Percentiles rank a stretch among this genome's conserved stretches.
Conservation (phyloP, 345 rosid species). For the Sisymbrium altissimum region DNA sequence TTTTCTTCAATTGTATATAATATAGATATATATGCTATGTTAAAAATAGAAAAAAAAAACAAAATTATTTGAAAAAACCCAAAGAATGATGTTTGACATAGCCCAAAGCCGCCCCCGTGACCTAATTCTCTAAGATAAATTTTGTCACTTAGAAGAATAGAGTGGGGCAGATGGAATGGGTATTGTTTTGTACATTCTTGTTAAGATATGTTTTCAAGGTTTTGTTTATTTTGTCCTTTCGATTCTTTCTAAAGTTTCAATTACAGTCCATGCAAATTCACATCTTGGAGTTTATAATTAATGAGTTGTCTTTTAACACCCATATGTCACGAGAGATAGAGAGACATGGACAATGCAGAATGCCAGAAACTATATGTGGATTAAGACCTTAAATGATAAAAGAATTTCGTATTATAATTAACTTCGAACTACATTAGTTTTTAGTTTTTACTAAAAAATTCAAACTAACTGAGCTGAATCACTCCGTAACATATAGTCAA, state of each 20-base stretch:
- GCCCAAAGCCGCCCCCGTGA: conserved; percentile 32
- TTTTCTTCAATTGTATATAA: neutral
- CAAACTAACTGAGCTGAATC: neutral
- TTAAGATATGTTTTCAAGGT: conserved; percentile 16
- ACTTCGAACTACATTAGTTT: neutral
- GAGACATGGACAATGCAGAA: neutral
- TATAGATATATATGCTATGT: neutral
- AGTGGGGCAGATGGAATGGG: conserved; percentile 35
- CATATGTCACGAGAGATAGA: neutral
- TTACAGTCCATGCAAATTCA: conserved; percentile 23
- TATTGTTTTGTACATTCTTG: conserved; percentile 32
- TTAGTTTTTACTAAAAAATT: neutral
- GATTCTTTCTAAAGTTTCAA: conserved; percentile 1
- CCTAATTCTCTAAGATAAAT: conserved; percentile 26
- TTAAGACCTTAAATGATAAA: neutral
- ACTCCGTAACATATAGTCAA: neutral
- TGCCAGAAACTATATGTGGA: neutral
- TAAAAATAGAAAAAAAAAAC: neutral
- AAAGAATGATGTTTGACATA: conserved; percentile 24
- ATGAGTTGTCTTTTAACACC: conserved; percentile 7
- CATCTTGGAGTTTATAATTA: conserved; percentile 23
- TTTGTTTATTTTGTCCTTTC: conserved; percentile 27
- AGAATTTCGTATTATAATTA: neutral
- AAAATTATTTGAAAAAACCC: neutral
- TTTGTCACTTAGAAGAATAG: conserved; percentile 32